Conservation (phyloP, 371 early-diverging fungal species). For the Mucor plumbeus region DNA sequence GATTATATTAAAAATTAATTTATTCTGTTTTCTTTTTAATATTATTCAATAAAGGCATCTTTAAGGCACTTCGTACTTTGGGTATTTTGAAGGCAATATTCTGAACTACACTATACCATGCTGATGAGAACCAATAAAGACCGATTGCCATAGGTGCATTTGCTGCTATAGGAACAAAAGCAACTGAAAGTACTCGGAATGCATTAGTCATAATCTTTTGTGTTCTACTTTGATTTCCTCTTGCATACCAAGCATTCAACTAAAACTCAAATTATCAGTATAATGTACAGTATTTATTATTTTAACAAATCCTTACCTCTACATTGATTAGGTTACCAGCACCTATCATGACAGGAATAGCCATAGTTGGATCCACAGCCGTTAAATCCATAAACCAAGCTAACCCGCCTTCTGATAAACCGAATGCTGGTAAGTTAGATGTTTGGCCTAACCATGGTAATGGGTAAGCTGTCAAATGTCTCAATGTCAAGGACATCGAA, state of each 20-base stretch:
- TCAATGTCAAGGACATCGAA: conserved; percentile 69
- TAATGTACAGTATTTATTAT: not conserved
- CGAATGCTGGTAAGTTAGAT: conserved; percentile 44
- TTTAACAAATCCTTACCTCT: conserved; percentile 55
- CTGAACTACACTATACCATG: conserved; percentile 64
- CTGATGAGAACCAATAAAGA: conserved; percentile 68
- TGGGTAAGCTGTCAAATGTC: conserved; percentile 70
- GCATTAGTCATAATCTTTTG: conserved; percentile 59
- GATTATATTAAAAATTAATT: conserved; percentile 14
- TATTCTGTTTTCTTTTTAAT: not conserved
- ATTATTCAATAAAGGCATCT: conserved; percentile 25
- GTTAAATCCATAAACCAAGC: conserved; percentile 77
- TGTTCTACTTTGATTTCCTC: conserved; percentile 43
- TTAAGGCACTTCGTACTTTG: conserved; percentile 30
- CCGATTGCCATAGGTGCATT: conserved; percentile 73
- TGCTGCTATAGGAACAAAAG: conserved; percentile 72
- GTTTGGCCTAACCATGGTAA: conserved; percentile 57
- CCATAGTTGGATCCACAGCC: conserved; percentile 71
- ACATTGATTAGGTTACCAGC: conserved; percentile 71
- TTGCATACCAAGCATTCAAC: conserved; percentile 58
- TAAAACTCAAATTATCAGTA: conserved; percentile 16
- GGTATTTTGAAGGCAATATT: conserved; percentile 60
- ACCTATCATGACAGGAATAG: conserved; percentile 73
- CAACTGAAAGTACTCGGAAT: conserved; percentile 63
- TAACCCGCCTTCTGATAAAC: conserved; percentile 68